These are phyloP conservation scores for Fusarium xylarioides DNA, from an alignment of 2,329 filamentous ascomycete species.

Conservation along the genomic window DNA sequence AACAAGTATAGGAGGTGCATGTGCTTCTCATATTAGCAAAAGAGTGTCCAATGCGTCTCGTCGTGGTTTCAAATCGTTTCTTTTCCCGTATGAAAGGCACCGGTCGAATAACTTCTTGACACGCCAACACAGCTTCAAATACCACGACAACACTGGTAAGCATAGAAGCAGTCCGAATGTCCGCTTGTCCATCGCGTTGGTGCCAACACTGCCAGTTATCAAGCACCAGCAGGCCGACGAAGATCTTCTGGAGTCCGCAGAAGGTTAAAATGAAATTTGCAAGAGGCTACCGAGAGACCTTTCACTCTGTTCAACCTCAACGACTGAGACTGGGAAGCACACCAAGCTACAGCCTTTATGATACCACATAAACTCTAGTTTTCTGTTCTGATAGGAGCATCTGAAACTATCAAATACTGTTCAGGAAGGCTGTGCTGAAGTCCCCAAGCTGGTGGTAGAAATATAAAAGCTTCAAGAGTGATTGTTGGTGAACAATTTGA, in stretches of 20 bases:
- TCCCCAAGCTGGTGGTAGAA: background rate
- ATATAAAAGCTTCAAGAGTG: background rate
- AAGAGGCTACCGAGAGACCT: no score
- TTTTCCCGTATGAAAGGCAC: background rate
- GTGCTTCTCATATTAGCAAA: background rate
- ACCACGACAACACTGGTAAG: background rate
- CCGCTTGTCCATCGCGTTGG: background rate
- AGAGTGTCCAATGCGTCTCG: background rate
- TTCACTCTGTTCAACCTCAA: no score
- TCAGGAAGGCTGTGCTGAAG: background rate
- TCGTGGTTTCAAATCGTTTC: background rate
- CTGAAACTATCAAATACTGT: background rate
- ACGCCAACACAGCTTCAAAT: background rate
- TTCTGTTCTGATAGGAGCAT: background rate
- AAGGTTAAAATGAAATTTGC: background rate
- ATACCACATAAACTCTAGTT: background rate
- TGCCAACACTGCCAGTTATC: background rate
- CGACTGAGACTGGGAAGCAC: no score
- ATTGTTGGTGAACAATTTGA: background rate
- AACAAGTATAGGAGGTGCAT: background rate
- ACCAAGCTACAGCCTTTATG: background rate
- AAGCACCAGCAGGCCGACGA: background rate
- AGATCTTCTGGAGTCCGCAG: background rate
- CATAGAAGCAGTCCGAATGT: background rate
- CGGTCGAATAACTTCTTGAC: background rate